Conservation (phyloP, 1,284 basidiomycete genomes). For the Tetrapyrgos nigripes region DNA sequence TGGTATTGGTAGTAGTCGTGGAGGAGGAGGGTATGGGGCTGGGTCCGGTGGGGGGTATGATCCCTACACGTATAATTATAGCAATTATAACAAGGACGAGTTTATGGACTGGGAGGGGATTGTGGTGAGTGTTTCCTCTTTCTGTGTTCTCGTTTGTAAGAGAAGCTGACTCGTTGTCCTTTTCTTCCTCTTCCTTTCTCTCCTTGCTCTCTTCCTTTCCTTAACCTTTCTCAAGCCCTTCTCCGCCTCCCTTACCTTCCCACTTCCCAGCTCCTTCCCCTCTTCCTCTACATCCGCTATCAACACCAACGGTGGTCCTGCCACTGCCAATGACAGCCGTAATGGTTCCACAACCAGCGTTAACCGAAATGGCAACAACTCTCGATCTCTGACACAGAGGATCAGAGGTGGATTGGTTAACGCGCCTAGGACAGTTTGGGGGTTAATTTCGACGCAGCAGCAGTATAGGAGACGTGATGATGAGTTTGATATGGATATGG, state of each 20-base stretch:
- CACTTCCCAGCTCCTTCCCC: background rate
- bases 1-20: background rate
- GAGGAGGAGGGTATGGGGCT: background rate
- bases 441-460: background rate
- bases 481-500: too few relatives aligned
- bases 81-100: background rate
- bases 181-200: background rate
- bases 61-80: background rate
- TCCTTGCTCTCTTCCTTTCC: background rate
- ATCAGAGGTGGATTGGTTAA: background rate
- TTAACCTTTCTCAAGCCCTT: background rate
- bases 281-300: background rate
- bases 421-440: background rate
- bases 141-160: background rate
- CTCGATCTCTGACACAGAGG: background rate
- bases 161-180: background rate
- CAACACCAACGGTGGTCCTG: background rate
- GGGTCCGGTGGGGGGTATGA: background rate
- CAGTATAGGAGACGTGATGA: too few relatives aligned
- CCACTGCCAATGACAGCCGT: background rate
- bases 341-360: background rate
- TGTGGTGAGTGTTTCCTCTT: background rate
- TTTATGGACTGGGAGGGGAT: slow-evolving; percentile 4
- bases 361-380: background rate
- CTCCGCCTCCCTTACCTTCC: background rate